These are phyloP conservation scores for Monosporozyma servazzii DNA, from an alignment of 805 yeast species.

Conservation along the genomic window DNA sequence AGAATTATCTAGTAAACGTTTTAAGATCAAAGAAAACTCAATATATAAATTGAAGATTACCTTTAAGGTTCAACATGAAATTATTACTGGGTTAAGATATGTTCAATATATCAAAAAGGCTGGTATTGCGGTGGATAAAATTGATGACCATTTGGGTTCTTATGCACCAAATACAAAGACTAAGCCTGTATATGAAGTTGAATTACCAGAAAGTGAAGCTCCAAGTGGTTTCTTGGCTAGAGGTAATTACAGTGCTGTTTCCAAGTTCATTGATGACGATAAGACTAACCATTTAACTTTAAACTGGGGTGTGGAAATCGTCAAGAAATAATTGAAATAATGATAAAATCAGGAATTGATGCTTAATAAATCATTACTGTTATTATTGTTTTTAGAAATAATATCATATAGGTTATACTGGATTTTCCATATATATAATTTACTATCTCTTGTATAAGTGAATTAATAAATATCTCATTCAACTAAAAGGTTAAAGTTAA, in stretches of 20 bases:
- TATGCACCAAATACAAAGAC: conserved; percentile 81
- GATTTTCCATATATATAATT: too few species aligned
- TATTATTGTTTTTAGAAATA: background rate
- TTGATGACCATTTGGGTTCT: conserved; percentile 83
- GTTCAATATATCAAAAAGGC: conserved; percentile 78
- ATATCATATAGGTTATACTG: background rate
- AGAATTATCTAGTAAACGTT: conserved; percentile 51
- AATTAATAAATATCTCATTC: too few species aligned
- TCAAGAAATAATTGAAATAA: conserved; percentile 37
- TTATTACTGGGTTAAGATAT: conserved; percentile 83
- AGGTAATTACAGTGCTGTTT: conserved; percentile 71
- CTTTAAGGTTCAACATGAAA: conserved; percentile 82
- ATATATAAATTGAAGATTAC: conserved; percentile 62
- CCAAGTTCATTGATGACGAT: conserved; percentile 84
- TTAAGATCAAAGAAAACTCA: conserved; percentile 71
- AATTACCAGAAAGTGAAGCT: conserved; percentile 67
- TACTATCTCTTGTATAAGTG: background rate
- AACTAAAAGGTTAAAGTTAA: too few species aligned
- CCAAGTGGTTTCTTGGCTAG: conserved; percentile 86
- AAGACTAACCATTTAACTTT: conserved; percentile 59
- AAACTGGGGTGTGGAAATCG: conserved; percentile 81
- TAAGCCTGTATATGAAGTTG: conserved; percentile 65
- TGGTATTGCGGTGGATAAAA: conserved; percentile 77
- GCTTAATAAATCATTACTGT: background rate
- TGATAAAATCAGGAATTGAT: background rate